Evolutionary conservation across 1,284 basidiomycete genomes (phyloP).

Genomic region (Pulveroboletus sp.): DNA sequence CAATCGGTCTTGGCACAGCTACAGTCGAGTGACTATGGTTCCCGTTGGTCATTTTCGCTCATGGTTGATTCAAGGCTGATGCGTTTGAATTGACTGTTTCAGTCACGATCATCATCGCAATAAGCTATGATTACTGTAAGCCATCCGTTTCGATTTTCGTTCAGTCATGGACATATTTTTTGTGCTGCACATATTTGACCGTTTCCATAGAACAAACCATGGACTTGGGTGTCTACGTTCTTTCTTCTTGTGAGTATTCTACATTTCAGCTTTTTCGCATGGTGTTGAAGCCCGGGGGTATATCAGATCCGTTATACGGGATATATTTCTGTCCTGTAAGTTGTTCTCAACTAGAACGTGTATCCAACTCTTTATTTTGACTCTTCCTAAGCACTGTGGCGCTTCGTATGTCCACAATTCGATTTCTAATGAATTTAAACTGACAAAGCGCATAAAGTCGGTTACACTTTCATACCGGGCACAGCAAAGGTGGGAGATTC

Average conservation of each 20-base stretch:
- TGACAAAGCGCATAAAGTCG: no score
- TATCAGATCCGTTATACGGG: not conserved
- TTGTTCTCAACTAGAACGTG: no score
- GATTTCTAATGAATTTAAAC: no score
- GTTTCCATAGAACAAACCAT: conserved; percentile 2
- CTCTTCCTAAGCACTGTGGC: no score
- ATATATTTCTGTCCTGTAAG: no score
- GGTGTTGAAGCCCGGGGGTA: no score
- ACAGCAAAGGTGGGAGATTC: no score
- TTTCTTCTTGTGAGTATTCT: conserved; percentile 1
- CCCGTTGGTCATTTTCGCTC: not conserved
- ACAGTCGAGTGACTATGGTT: not conserved
- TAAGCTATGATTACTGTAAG: conserved; percentile 9
- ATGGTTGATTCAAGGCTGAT: not conserved
- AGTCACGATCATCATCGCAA: not conserved
- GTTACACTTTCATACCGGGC: no score
- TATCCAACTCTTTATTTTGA: no score
- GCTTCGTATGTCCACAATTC: no score
- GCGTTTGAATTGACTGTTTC: not conserved
- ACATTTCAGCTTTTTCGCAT: not conserved
- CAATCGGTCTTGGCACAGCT: not conserved
- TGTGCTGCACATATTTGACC: no score
- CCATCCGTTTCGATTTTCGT: not conserved
- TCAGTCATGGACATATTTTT: no score
- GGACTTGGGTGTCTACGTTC: not conserved